Evolutionary conservation across 78 protist species (phyloP).

Genomic region (Dictyostelium purpureum): DNA sequence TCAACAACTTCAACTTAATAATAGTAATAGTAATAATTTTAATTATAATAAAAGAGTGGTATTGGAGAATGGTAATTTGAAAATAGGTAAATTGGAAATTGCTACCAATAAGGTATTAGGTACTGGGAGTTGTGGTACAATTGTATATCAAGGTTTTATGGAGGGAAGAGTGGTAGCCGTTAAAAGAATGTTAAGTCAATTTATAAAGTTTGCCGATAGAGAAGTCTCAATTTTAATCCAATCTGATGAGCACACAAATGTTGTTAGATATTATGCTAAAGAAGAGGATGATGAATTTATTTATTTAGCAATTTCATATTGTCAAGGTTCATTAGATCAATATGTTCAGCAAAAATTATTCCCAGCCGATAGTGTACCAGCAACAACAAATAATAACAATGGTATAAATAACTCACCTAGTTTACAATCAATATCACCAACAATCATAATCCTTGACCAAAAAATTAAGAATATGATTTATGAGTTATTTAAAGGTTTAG

Average conservation of each 20-base stretch:
- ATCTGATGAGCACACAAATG: constrained; percentile 81
- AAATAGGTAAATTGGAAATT: constrained; percentile 53
- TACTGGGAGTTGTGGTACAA: constrained; percentile 89
- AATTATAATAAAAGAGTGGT: constrained; percentile 10
- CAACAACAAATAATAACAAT: background rate
- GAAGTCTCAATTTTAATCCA: constrained; percentile 86
- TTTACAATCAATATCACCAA: background rate
- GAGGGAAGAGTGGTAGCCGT: constrained; percentile 90
- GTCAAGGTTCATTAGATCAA: constrained; percentile 34
- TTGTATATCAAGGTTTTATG: constrained; percentile 84
- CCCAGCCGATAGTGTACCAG: background rate
- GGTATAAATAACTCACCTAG: background rate
- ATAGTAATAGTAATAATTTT: background rate
- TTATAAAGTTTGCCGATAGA: constrained; percentile 78
- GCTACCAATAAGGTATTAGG: constrained; percentile 68
- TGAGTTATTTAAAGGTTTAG: constrained; percentile 82
- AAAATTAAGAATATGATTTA: constrained; percentile 78
- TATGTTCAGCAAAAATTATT: background rate
- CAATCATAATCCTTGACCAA: constrained; percentile 50
- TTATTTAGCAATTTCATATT: constrained; percentile 75
- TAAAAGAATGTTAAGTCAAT: constrained; percentile 85
- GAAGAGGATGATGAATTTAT: constrained; percentile 85
- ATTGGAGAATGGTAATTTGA: constrained; percentile 55
- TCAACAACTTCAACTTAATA: constrained; percentile 6
- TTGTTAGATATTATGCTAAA: constrained; percentile 86